Evolutionary conservation across 2,329 filamentous ascomycete species (phyloP).

Genomic region (Geosmithia flava): DNA sequence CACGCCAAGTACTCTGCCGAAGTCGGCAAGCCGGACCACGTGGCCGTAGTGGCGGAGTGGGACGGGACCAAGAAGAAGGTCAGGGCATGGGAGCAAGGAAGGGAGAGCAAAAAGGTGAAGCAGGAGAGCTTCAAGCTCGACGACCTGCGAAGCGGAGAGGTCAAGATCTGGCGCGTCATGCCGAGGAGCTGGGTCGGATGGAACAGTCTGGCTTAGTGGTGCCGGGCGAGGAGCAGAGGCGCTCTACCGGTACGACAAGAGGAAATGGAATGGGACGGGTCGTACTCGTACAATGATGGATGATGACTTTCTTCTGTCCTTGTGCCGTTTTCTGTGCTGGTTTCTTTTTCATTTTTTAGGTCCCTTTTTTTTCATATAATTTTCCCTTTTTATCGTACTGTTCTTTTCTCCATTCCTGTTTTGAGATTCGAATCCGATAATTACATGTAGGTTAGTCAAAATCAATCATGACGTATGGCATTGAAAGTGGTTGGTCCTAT

Average conservation of each 20-base stretch:
- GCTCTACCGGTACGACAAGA: background rate
- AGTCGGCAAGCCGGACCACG: slow-evolving; percentile 80
- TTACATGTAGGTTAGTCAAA: no score
- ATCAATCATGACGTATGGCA: no score
- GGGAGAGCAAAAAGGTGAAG: slow-evolving; percentile 89
- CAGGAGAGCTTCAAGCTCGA: slow-evolving; percentile 89
- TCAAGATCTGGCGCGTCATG: slow-evolving; percentile 96
- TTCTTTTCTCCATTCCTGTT: no score
- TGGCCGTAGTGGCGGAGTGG: slow-evolving; percentile 89
- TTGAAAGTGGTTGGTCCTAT: no score
- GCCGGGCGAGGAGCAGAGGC: slow-evolving; percentile 9
- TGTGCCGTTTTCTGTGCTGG: no score
- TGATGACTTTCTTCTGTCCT: no score
- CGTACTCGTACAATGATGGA: background rate
- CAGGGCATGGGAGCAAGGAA: slow-evolving; percentile 84
- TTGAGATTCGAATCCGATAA: no score
- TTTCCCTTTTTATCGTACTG: no score
- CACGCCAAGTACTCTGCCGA: slow-evolving; percentile 87
- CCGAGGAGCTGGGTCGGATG: slow-evolving; percentile 86
- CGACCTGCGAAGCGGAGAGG: slow-evolving; percentile 84
- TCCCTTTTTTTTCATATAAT: no score
- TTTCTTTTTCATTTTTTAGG: no score
- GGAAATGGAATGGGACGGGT: background rate
- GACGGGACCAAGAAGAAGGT: slow-evolving; percentile 98
- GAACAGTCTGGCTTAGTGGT: slow-evolving; percentile 48